Conservation (phyloP, 208 protist species). For the Crithidia acanthocephali region DNA sequence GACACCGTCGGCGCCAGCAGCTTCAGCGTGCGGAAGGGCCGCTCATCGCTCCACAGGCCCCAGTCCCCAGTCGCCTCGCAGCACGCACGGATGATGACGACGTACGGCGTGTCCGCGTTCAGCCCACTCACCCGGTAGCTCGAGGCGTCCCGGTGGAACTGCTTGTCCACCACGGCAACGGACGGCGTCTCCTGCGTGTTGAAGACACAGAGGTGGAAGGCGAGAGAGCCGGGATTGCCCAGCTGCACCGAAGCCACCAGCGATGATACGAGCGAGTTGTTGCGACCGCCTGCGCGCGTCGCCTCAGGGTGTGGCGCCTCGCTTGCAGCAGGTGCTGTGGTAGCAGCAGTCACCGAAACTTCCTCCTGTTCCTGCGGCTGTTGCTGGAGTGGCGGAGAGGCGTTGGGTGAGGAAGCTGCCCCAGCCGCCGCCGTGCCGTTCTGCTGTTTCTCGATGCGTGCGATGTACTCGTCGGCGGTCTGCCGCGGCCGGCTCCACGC, state of each 20-base stretch:
- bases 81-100: constrained; percentile 82
- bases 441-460: constrained; percentile 39
- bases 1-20: constrained; percentile 54
- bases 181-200: constrained; percentile 69
- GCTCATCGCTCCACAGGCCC: constrained; percentile 90
- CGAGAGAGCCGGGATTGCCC: constrained; percentile 68
- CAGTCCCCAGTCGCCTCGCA: constrained; percentile 65
- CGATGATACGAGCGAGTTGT: constrained; percentile 9
- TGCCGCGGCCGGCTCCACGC: constrained; percentile 80
- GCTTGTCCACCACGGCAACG: constrained; percentile 84
- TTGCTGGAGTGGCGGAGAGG: constrained; percentile 1
- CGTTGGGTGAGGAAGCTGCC: neutral
- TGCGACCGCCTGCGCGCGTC: neutral
- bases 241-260: constrained; percentile 37
- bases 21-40: constrained; percentile 64
- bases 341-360: neutral
- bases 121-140: constrained; percentile 65
- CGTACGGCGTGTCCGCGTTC: constrained; percentile 72
- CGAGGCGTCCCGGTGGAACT: constrained; percentile 75
- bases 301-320: neutral
- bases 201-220: constrained; percentile 90
- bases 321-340: neutral
- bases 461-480: constrained; percentile 59
- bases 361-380: neutral
- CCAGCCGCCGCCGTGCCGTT: neutral